Conservation (phyloP, 768 basidiomycete species). For the Sarcomyxa edulis region DNA sequence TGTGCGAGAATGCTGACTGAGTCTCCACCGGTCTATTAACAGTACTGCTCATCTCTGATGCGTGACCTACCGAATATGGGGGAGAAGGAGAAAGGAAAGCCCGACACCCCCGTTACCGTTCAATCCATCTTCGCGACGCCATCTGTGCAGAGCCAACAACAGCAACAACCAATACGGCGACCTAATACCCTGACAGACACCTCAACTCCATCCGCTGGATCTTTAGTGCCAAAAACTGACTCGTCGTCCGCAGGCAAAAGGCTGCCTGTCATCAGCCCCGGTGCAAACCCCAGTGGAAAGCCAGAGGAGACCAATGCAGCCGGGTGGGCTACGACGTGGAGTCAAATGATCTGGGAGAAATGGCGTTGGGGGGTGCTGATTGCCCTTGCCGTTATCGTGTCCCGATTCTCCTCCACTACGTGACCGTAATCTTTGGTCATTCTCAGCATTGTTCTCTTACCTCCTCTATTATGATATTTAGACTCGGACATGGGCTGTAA, state of each 20-base stretch:
- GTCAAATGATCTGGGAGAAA: constrained; percentile 72
- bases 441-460: too few relatives aligned
- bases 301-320: constrained; percentile 22
- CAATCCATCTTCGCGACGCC: constrained; percentile 11
- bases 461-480: too few relatives aligned
- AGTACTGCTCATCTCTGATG: constrained; percentile 68
- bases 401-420: constrained; percentile 58
- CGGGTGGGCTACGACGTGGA: constrained; percentile 59
- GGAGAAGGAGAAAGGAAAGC: constrained; percentile 57
- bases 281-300: background rate
- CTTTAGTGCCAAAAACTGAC: constrained; percentile 6
- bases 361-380: constrained; percentile 82
- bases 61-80: constrained; percentile 93
- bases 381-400: constrained; percentile 72
- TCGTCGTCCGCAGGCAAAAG: too few relatives aligned
- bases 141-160: background rate
- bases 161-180: constrained; percentile 8
- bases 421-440: too few relatives aligned
- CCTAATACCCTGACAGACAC: constrained; percentile 1
- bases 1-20: too few relatives aligned
- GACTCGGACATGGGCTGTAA: too few relatives aligned
- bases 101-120: constrained; percentile 24
- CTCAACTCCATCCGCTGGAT: constrained; percentile 14
- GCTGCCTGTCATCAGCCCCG: background rate
- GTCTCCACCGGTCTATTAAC: constrained; percentile 8